Base-by-base conservation (phyloP, 2,329 filamentous ascomycete genomes). In the Fusarium albidum region DNA sequence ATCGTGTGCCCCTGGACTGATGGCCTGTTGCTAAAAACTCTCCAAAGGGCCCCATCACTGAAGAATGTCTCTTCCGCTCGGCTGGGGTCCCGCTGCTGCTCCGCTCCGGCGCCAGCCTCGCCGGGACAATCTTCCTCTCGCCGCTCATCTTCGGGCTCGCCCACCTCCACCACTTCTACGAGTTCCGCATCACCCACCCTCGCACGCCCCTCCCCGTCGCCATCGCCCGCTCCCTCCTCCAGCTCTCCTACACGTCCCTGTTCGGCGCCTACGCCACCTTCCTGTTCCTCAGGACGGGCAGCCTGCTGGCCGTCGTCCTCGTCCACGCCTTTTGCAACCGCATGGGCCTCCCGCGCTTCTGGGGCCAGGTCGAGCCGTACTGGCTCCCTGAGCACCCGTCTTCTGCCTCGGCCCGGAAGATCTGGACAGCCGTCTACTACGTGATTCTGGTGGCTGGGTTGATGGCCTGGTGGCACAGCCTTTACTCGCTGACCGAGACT, bases 261-360 rank as follows among this genome's bases (percentile, higher is more conserved):
- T 99, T 99, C 68, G 95, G 95, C 57, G 92, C 92, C 73, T 96
- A 95, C 73, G 93, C 90, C 5, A 92, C 91, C 0, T 99, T 98
- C 66, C 68, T 97, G 15, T 96, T 90, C 68, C 70, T 99, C 15
- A 87, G 94, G 29, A 96, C 92, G 0, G 92, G 92, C 4, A 96
- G 89, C 40, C 75, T 98, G 32, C 80, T 88, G 33, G 87, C 90
- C 11, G 89, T 89, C 27, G 87, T 94, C 46, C 69, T 87, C 15
- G 88, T 91, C 6, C 95, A 99, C 69, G 82, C 85, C 9, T 95
- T 98, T 70, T 99, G 95, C 77, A 99, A 99, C 70, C 90, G 84
- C 77, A 90, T 93, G 82, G 95, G 95, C 8, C 77, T 98, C 42
- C 95, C 95, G 17, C 83, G 92, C 7, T 75, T 98, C 52, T 96